A percentile compares a stretch with the other conserved stretches of the same genome.
phyloP scores from a whole-genome alignment of 1,284 basidiomycete genomes.

The Cryptococcus maquisensis region DNA sequence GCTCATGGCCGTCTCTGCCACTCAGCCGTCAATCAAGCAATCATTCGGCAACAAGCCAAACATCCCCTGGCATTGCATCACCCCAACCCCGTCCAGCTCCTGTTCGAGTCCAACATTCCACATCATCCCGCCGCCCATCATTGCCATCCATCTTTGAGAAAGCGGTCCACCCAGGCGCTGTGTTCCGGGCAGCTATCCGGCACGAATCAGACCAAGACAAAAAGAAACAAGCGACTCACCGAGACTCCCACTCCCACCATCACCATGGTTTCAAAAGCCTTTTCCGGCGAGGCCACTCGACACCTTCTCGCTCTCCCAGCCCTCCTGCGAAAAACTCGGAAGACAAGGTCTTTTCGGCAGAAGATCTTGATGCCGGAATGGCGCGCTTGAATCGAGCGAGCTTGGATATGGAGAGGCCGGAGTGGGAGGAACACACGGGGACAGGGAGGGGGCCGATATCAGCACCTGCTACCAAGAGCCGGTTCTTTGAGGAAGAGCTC shows the following conservation, averaged over 20 bases:
- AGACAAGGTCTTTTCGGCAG: slow-evolving; percentile 18
- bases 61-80: slow-evolving; percentile 4
- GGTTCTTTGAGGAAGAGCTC: slow-evolving; percentile 34
- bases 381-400: slow-evolving; percentile 40
- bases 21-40: slow-evolving; percentile 5
- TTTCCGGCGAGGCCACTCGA: slow-evolving; percentile 42
- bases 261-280: slow-evolving; percentile 31
- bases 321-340: slow-evolving; percentile 30
- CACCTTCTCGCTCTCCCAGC: slow-evolving; percentile 42
- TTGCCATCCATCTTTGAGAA: slow-evolving; percentile 48
- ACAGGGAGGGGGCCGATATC: slow-evolving; percentile 15
- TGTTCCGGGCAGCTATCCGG: slow-evolving; percentile 35
- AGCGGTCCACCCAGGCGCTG: slow-evolving; percentile 39
- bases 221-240: neutral
- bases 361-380: slow-evolving; percentile 41
- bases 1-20: neutral
- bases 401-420: slow-evolving; percentile 30
- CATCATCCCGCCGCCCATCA: slow-evolving; percentile 41
- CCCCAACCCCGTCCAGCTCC: neutral
- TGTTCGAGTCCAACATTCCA: neutral
- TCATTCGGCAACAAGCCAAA: slow-evolving; percentile 8
- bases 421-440: neutral
- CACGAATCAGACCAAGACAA: slow-evolving; percentile 9
- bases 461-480: slow-evolving; percentile 38
- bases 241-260: neutral